These are phyloP conservation scores for Mycena vulgaris DNA, from an alignment of 768 basidiomycete species.

Conservation along the genomic window DNA sequence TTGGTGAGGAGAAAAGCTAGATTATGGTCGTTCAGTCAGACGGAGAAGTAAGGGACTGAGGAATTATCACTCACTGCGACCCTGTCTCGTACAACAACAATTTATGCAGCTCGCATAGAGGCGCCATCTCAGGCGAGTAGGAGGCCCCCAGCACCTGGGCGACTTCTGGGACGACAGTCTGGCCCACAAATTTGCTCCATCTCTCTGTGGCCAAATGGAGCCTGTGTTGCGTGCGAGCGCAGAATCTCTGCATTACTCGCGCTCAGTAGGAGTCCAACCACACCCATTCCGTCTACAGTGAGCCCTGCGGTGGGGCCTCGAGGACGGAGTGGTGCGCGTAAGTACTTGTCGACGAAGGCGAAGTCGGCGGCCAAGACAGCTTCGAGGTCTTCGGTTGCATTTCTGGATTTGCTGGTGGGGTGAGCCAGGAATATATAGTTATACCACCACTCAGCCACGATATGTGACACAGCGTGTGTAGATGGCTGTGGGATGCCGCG, in stretches of 20 bases:
- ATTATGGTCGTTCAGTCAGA: no score
- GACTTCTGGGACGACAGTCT: slow-evolving; percentile 46
- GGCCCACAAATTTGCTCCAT: slow-evolving; percentile 55
- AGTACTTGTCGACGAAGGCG: slow-evolving; percentile 15
- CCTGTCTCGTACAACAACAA: slow-evolving; percentile 64
- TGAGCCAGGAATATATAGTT: no score
- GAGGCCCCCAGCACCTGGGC: slow-evolving; percentile 56
- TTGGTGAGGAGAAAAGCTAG: slow-evolving; percentile 63
- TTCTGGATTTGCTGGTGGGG: slow-evolving; percentile 5
- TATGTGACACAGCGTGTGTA: no score
- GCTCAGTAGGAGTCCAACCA: slow-evolving; percentile 14
- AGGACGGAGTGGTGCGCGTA: slow-evolving; percentile 24
- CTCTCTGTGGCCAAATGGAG: slow-evolving; percentile 7
- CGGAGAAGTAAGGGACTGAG: no score
- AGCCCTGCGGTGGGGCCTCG: background rate
- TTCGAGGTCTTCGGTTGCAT: slow-evolving; percentile 23
- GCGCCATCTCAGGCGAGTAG: slow-evolving; percentile 40
- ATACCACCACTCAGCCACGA: no score
- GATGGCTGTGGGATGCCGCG: no score
- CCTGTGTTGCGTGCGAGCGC: slow-evolving; percentile 5
- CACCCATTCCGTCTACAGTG: slow-evolving; percentile 11
- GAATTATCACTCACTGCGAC: slow-evolving; percentile 66
- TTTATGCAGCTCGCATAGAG: slow-evolving; percentile 61
- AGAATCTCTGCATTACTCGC: slow-evolving; percentile 1
- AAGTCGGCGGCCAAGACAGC: slow-evolving; percentile 16